These are phyloP conservation scores for Aspergillus udagawae DNA, from an alignment of 2,329 filamentous ascomycete species.

Conservation along the genomic window DNA sequence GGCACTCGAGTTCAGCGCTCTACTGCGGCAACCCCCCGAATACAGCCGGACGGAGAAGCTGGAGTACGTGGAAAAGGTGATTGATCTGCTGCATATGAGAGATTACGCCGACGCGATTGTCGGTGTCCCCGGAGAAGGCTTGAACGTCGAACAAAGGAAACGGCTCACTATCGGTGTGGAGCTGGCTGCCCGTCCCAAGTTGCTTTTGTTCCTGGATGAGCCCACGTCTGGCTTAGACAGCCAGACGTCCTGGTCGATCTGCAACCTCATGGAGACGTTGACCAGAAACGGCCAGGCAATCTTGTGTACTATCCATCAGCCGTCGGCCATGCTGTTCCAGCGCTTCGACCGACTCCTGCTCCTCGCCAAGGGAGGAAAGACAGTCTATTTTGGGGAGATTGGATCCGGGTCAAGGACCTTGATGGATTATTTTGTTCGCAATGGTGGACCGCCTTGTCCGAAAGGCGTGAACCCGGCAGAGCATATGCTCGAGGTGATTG, in stretches of 20 bases:
- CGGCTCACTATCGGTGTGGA: slow-evolving; percentile 88
- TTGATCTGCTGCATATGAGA: slow-evolving; percentile 81
- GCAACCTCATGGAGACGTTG: slow-evolving; percentile 77
- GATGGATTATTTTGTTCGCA: slow-evolving; percentile 60
- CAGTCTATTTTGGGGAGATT: slow-evolving; percentile 63
- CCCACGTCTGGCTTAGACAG: slow-evolving; percentile 87
- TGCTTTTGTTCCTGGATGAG: slow-evolving; percentile 86
- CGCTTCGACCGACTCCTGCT: slow-evolving; percentile 65
- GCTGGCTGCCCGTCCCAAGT: slow-evolving; percentile 80
- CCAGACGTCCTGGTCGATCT: slow-evolving; percentile 86
- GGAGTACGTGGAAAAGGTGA: slow-evolving; percentile 80
- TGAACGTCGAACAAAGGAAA: slow-evolving; percentile 59
- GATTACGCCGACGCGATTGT: slow-evolving; percentile 83
- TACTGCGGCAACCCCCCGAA: slow-evolving; percentile 72
- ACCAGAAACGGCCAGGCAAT: slow-evolving; percentile 82
- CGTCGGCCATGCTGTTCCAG: slow-evolving; percentile 85
- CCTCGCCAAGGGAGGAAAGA: slow-evolving; percentile 58
- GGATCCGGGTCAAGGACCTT: slow-evolving; percentile 53
- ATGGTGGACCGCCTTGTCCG: slow-evolving; percentile 51
- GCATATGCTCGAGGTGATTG: slow-evolving; percentile 57
- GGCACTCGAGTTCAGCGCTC: slow-evolving; percentile 74
- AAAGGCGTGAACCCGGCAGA: slow-evolving; percentile 65
- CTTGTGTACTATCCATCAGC: slow-evolving; percentile 90
- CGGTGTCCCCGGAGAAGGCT: slow-evolving; percentile 75
- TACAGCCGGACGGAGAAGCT: slow-evolving; percentile 69